Evolutionary conservation across 2,329 filamentous ascomycete species (phyloP).

Genomic region (Acrocalymma vagum): DNA sequence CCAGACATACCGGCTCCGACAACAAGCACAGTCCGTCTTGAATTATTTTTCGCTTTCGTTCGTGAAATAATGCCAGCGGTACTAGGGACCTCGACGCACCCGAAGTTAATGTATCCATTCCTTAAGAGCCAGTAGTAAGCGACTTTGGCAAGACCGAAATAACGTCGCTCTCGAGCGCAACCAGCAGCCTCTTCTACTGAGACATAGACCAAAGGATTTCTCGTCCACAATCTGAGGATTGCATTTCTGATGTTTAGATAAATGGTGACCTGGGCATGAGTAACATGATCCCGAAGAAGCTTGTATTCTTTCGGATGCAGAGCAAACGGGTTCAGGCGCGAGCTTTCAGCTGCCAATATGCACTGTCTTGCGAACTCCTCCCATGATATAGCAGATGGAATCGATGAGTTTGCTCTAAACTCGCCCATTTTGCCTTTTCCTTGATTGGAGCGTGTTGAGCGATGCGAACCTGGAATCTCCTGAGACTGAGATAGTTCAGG

Average conservation of each 20-base stretch:
- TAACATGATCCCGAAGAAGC: conserved; percentile 82
- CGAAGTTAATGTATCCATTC: conserved; percentile 95
- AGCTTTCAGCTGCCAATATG: conserved; percentile 87
- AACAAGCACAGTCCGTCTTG: conserved; percentile 79
- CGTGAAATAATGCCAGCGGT: conserved; percentile 46
- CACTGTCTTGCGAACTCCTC: conserved; percentile 91
- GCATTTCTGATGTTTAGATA: conserved; percentile 97
- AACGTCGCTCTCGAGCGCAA: conserved; percentile 85
- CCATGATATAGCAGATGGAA: conserved; percentile 76
- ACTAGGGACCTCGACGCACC: conserved; percentile 78
- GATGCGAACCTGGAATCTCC: conserved; percentile 25
- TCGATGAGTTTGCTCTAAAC: conserved; percentile 75
- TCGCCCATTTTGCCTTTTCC: conserved; percentile 33
- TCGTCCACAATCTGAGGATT: conserved; percentile 88
- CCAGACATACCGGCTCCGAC: conserved; percentile 96
- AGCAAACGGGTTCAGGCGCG: conserved; percentile 86
- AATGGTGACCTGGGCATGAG: conserved; percentile 87
- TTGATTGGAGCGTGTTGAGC: conserved; percentile 25
- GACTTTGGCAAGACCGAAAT: conserved; percentile 87
- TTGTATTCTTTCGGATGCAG: conserved; percentile 86
- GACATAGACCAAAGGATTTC: conserved; percentile 84
- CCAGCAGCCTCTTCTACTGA: conserved; percentile 87
- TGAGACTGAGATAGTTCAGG: conserved; percentile 38
- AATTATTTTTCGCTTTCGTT: conserved; percentile 53
- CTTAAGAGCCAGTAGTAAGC: conserved; percentile 93